These are phyloP conservation scores for Brassica napus DNA, from an alignment of 345 rosid species.

Conservation along the genomic window DNA sequence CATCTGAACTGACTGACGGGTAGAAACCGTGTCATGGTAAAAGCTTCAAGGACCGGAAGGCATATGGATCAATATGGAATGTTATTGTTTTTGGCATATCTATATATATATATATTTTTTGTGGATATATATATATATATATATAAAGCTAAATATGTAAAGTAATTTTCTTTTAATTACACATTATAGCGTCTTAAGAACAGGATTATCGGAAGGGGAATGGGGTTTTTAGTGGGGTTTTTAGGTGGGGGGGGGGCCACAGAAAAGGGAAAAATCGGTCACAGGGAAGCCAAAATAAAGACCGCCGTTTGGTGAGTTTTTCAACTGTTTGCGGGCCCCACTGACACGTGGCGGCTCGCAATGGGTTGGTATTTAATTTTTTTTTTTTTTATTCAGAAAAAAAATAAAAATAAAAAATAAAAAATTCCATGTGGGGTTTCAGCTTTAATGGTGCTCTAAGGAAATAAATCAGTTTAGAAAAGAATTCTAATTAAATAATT, in stretches of 20 bases:
- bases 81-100: not conserved
- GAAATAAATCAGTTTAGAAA: not conserved
- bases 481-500: not conserved
- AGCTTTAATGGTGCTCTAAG: not conserved
- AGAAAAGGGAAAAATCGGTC: too few relatives aligned
- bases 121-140: not conserved
- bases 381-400: too few relatives aligned
- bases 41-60: not conserved
- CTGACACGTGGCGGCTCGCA: too few relatives aligned
- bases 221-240: too few relatives aligned
- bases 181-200: not conserved
- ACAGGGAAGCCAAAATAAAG: too few relatives aligned
- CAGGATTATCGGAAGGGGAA: too few relatives aligned
- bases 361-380: too few relatives aligned
- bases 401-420: too few relatives aligned
- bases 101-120: not conserved
- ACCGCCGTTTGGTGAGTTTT: too few relatives aligned
- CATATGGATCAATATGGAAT: not conserved
- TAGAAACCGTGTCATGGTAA: not conserved
- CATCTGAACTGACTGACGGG: not conserved
- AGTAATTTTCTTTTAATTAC: not conserved
- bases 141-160: not conserved
- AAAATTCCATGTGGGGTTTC: too few relatives aligned
- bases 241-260: too few relatives aligned
- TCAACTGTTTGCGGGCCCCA: too few relatives aligned